Percentiles rank a stretch among this genome's conserved stretches.
These are phyloP conservation scores for Hypoxylon crocopeplum DNA, from an alignment of 495 filamentous ascomycete genomes.

Conservation along the genomic window DNA sequence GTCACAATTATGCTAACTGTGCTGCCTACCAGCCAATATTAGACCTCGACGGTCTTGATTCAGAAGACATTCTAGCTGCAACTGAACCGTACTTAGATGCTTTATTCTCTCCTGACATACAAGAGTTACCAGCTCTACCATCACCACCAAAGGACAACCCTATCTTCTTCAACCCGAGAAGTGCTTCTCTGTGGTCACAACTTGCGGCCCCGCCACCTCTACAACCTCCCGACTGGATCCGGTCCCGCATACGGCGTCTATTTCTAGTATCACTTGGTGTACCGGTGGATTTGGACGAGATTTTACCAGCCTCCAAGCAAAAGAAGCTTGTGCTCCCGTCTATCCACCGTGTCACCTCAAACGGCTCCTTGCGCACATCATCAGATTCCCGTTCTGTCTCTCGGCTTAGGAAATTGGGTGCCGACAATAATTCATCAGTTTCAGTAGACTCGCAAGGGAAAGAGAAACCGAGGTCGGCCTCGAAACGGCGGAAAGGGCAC, in stretches of 20 bases:
- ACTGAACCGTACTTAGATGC: conserved; percentile 61
- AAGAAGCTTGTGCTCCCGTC: conserved; percentile 96
- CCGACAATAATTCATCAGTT: conserved; percentile 60
- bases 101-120: conserved; percentile 62
- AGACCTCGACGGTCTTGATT: conserved; percentile 69
- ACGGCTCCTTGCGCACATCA: conserved; percentile 57
- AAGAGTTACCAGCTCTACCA: conserved; percentile 57
- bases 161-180: conserved; percentile 72
- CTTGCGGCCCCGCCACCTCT: conserved; percentile 92
- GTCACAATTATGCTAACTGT: conserved; percentile 44
- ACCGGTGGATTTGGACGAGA: conserved; percentile 95
- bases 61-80: conserved; percentile 57
- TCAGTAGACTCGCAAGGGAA: conserved; percentile 62
- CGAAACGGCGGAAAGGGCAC: conserved; percentile 60
- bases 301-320: conserved; percentile 93
- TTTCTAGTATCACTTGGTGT: conserved; percentile 97
- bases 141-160: conserved; percentile 57
- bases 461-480: conserved; percentile 47
- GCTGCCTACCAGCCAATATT: conserved; percentile 64
- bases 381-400: conserved; percentile 58
- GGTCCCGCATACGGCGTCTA: conserved; percentile 91
- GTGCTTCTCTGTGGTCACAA: conserved; percentile 93
- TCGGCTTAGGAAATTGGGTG: conserved; percentile 56
- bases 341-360: conserved; percentile 66
- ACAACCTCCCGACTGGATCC: conserved; percentile 97